Base-by-base conservation (phyloP, 176 grass and related monocot genomes). In the Oryza meyeriana region DNA sequence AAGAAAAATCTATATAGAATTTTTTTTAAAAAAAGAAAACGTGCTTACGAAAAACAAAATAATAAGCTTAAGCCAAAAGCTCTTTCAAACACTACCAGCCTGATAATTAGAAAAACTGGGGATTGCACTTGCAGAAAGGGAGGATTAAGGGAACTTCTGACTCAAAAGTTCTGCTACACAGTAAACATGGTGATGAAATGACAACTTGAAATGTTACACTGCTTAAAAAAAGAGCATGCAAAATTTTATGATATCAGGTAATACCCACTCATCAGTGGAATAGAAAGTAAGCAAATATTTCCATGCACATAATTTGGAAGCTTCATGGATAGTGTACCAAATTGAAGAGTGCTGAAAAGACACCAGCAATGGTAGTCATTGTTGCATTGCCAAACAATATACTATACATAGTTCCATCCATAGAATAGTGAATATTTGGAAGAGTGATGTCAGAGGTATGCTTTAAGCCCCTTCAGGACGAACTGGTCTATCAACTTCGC, bases 151-250 rank as follows among this genome's bases (percentile, higher is more conserved):
- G 39, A 72, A 47, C 45, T 61, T 61, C 28, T 75, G 50, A 69
- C 38, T 64, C 63, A 34, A 76, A 88, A 71, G 87, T 64, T 76
- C 71, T 36, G 39, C 55, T 44, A 71, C 20, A 64, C 16, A 84
- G 44, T 76, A 68, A 58, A 35, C 62, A 29, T 72, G 48, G 61
- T 66, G 61, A n/a, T 4, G 57, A 85, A 29, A 29, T 22, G 62
- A 10, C 38, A 75, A 47, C 17, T 20, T 8, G 61, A 73, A 73
- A 67, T 72, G 66, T 27, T 66, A 30, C 40, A 42, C 71, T 61
- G 59, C 44, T 64, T 38, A 66, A 8, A 64, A 74, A 84, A 45
- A 0, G 32, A 50, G 44, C 25, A 64, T 8, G 2, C 32, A 20
- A 25, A 65, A 26, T 18, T 69, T 69, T 79, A 12, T 6, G 26